These are phyloP conservation scores for Aspergillus sp. DNA, from an alignment of 2,329 filamentous ascomycete species.

Conservation along the genomic window DNA sequence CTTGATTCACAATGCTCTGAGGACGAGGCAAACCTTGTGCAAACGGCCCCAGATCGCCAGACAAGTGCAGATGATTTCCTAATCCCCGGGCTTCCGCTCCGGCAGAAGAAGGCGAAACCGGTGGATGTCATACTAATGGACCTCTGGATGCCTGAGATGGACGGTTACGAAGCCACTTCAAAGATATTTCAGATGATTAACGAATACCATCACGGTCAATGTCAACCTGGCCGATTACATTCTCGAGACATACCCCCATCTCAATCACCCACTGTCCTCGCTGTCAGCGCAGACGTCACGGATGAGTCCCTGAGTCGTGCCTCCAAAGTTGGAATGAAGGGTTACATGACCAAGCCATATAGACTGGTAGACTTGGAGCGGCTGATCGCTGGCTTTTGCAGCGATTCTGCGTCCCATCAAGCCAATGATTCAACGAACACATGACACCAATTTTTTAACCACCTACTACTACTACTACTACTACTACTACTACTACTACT, in stretches of 20 bases:
- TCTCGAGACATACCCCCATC: background rate
- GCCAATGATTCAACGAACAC: conserved; percentile 19
- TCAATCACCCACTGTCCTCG: conserved; percentile 52
- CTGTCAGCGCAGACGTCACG: conserved; percentile 67
- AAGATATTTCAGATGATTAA: conserved; percentile 59
- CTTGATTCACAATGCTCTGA: conserved; percentile 27
- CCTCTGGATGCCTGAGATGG: conserved; percentile 74
- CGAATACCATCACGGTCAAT: conserved; percentile 27
- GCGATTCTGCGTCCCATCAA: conserved; percentile 13
- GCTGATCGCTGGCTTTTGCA: conserved; percentile 54
- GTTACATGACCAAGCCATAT: conserved; percentile 69
- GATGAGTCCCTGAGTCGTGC: conserved; percentile 62
- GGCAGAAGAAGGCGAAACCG: conserved; percentile 34
- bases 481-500: background rate
- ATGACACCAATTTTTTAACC: conserved; percentile 15
- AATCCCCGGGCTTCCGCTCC: conserved; percentile 20
- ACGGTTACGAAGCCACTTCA: conserved; percentile 68
- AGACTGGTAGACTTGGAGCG: conserved; percentile 62
- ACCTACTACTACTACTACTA: no score
- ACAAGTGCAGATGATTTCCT: conserved; percentile 11
- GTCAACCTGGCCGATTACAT: background rate
- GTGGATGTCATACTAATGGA: conserved; percentile 72
- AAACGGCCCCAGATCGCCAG: conserved; percentile 5
- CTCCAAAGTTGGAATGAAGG: conserved; percentile 63
- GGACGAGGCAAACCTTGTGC: conserved; percentile 18